Percentiles rank a stretch among this genome's conserved stretches.
Conservation (phyloP, 257 asterid species). For the Petrea volubilis region DNA sequence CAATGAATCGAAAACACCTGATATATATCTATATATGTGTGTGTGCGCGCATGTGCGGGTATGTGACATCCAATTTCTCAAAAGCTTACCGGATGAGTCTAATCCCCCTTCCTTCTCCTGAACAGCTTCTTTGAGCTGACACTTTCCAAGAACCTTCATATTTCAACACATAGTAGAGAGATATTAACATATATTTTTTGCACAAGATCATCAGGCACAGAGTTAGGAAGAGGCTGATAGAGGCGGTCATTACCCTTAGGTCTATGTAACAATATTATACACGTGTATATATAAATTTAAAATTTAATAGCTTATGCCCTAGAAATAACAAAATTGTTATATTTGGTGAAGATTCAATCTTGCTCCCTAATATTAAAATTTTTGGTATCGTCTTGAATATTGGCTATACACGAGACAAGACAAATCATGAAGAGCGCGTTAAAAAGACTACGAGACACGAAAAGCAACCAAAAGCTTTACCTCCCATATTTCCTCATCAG, state of each 20-base stretch:
- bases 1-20: neutral
- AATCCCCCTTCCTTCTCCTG: constrained; percentile 78
- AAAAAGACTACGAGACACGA: neutral
- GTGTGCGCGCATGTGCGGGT: too few species aligned
- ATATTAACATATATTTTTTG: neutral
- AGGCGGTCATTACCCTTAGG: too few species aligned
- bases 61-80: neutral
- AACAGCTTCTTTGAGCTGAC: constrained; percentile 84
- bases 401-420: neutral
- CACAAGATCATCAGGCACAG: too few species aligned
- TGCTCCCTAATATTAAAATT: too few species aligned
- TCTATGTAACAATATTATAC: too few species aligned
- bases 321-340: too few species aligned
- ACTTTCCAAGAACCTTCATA: constrained; percentile 72
- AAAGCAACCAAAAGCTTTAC: constrained; percentile 32
- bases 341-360: too few species aligned
- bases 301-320: too few species aligned
- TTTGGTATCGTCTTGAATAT: too few species aligned
- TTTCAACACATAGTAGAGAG: constrained; percentile 7
- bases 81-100: constrained; percentile 70
- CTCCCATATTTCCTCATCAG: constrained; percentile 89
- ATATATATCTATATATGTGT: neutral
- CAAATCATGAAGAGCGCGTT: neutral
- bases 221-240: too few species aligned
- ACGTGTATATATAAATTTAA: too few species aligned